phyloP scores from a whole-genome alignment of 2,329 filamentous ascomycete species.

The Aspergillus unguis region DNA sequence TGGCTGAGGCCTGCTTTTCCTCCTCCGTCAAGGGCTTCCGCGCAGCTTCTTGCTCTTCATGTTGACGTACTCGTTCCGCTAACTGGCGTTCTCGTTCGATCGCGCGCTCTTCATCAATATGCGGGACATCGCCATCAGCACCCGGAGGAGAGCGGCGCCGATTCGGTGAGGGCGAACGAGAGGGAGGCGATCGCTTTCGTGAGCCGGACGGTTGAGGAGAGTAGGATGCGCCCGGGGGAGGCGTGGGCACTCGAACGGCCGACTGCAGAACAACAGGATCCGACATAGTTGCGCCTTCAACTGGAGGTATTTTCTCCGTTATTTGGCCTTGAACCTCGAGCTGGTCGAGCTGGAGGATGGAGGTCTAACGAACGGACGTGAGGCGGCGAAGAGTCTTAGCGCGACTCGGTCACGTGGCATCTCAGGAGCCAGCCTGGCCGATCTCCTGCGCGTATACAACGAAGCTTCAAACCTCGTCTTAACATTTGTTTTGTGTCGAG shows the following conservation, averaged over 20 bases:
- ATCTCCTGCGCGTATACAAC: conserved; percentile 9
- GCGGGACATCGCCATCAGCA: conserved; percentile 42
- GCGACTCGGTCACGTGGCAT: conserved; percentile 16
- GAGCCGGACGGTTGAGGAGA: conserved; percentile 48
- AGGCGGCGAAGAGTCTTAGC: conserved; percentile 25
- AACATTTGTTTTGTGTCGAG: not conserved
- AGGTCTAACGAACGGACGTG: conserved; percentile 15
- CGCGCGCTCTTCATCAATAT: conserved; percentile 50
- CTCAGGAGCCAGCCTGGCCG: conserved; percentile 20
- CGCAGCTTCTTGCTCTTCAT: conserved; percentile 46
- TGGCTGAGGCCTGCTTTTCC: conserved; percentile 81
- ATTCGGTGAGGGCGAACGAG: conserved; percentile 52
- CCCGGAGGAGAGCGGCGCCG: conserved; percentile 48
- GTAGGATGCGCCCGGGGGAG: conserved; percentile 49
- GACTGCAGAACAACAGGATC: conserved; percentile 51
- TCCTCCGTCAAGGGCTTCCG: conserved; percentile 64
- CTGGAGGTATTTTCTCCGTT: not conserved
- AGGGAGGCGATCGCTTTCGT: conserved; percentile 57
- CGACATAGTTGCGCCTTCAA: conserved; percentile 33
- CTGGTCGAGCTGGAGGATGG: conserved; percentile 8
- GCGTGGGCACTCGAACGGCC: conserved; percentile 59
- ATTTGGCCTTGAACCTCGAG: not conserved
- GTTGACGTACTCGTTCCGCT: conserved; percentile 52
- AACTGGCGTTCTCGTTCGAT: conserved; percentile 50
- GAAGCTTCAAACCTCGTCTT: conserved; percentile 1